Evolutionary conservation across 2,329 filamentous ascomycete species (phyloP).

Genomic region (Didymella keratinophila): DNA sequence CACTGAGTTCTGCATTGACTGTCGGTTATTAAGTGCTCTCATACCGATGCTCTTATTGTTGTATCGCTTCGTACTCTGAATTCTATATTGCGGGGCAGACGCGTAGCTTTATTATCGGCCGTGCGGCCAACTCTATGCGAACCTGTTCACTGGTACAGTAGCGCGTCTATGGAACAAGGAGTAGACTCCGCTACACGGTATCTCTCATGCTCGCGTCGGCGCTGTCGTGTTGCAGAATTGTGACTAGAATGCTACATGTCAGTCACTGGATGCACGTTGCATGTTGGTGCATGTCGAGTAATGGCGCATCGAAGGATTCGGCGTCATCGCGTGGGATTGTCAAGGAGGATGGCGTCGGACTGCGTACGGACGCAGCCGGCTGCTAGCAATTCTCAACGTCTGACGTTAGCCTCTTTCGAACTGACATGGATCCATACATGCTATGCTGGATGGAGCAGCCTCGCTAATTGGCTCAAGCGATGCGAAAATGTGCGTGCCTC

Average conservation of each 20-base stretch:
- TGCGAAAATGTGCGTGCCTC: slow-evolving; percentile 6
- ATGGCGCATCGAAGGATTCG: slow-evolving; percentile 11
- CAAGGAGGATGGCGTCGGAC: slow-evolving; percentile 17
- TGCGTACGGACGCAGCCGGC: slow-evolving; percentile 41
- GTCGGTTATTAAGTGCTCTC: slow-evolving; percentile 10
- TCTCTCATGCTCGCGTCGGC: slow-evolving; percentile 11
- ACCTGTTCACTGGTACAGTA: slow-evolving; percentile 35
- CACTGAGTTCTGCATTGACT: slow-evolving; percentile 16
- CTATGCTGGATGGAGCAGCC: slow-evolving; percentile 12
- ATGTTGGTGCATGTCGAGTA: slow-evolving; percentile 21
- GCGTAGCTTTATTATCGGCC: slow-evolving; percentile 27
- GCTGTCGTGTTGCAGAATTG: slow-evolving; percentile 23
- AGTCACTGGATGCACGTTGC: slow-evolving; percentile 10
- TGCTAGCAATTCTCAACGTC: slow-evolving; percentile 43
- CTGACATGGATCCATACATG: slow-evolving; percentile 40
- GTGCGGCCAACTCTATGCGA: slow-evolving; percentile 28
- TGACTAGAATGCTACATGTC: slow-evolving; percentile 9
- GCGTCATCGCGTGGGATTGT: slow-evolving; percentile 8
- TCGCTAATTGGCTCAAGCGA: slow-evolving; percentile 19
- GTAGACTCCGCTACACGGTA: slow-evolving; percentile 24
- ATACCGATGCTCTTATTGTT: slow-evolving; percentile 10
- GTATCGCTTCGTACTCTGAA: slow-evolving; percentile 23
- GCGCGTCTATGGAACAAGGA: slow-evolving; percentile 33
- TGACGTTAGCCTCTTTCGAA: slow-evolving; percentile 48
- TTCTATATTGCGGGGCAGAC: slow-evolving; percentile 43